Evolutionary conservation across 164 flowering plant genomes (phyloP).

Genomic region (Tetrastigma voinierianum): DNA sequence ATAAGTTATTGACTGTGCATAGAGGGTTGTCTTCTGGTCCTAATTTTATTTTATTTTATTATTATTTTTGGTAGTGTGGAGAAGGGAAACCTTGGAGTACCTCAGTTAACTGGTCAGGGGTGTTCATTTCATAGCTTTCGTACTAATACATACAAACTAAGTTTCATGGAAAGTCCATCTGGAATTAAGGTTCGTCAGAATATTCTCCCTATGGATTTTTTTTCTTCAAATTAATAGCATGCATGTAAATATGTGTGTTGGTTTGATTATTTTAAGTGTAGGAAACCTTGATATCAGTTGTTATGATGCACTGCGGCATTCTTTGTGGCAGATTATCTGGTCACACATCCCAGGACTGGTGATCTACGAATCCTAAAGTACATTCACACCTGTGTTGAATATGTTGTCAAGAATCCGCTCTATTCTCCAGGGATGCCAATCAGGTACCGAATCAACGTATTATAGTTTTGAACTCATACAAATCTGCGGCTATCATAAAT

Average conservation of each 20-base stretch:
- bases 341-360: slow-evolving; percentile 64
- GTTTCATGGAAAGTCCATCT: slow-evolving; percentile 95
- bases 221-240: no score
- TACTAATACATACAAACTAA: slow-evolving; percentile 87
- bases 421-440: slow-evolving; percentile 66
- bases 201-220: no score
- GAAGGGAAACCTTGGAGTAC: slow-evolving; percentile 88
- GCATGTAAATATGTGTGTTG: no score
- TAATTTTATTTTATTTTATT: neutral
- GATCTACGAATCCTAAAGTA: slow-evolving; percentile 64
- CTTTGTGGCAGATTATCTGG: slow-evolving; percentile 57
- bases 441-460: slow-evolving; percentile 35
- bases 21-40: no score
- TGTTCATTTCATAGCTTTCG: slow-evolving; percentile 94
- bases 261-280: no score
- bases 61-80: slow-evolving; percentile 49
- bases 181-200: slow-evolving; percentile 92
- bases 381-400: slow-evolving; percentile 76
- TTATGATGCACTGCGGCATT: neutral
- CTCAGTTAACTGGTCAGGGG: slow-evolving; percentile 92
- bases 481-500: no score
- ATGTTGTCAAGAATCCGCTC: slow-evolving; percentile 75
- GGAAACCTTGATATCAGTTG: no score
- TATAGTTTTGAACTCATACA: neutral
- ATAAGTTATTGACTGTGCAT: no score